Base-by-base conservation (phyloP, 257 asterid species). In the Lavandula angustifolia region DNA sequence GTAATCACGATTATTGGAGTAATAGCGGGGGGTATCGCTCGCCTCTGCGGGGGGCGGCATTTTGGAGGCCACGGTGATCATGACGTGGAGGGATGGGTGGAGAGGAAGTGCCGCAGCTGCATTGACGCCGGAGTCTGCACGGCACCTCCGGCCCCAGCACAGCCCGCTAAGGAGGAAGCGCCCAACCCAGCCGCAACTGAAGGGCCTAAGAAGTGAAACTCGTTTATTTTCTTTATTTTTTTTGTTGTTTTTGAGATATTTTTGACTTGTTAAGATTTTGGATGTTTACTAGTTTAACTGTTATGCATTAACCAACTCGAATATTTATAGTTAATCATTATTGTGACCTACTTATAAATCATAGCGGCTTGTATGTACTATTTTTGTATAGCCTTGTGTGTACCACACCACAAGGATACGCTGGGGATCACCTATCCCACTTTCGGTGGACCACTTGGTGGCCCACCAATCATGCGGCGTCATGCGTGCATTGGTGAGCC, bases 61-160 rank as follows among this genome's bases (percentile, higher is more conserved):
- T 59, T 78, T 11, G 89, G 92, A 5, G 87, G 87, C 46, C 64
- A 80, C 9, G 95, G 90, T 2, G 96, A 85, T 34, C 86, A 83
- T 44, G 97, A 83, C 75, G 55, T 81, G 4, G 95, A 89, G 69
- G 95, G 97, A 3, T 87, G 96, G 92, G 87, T 90, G 8, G 97
- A 90, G 66, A 82, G 80, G 72, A 85, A 76, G 78, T 86, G 94
- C 74, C 80, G 86, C 66, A 86, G 80, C 84, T 86, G 94, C 81
- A 83, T 86, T 64, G 94, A 86, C 48, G 90, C 71, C 62, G 94
- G 94, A 35, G 54, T 83, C 43, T 60, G 76, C 11, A 37, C 81
- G 0, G 62, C 69, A 0, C 9, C 16, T 3, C 71, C 83, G 4
- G 68, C 73, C 0, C 70, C 76, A 6, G 62, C 69, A 5, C 58